These are phyloP conservation scores for Plantago rigida DNA, from an alignment of 305 asterid genomes.

Conservation along the genomic window DNA sequence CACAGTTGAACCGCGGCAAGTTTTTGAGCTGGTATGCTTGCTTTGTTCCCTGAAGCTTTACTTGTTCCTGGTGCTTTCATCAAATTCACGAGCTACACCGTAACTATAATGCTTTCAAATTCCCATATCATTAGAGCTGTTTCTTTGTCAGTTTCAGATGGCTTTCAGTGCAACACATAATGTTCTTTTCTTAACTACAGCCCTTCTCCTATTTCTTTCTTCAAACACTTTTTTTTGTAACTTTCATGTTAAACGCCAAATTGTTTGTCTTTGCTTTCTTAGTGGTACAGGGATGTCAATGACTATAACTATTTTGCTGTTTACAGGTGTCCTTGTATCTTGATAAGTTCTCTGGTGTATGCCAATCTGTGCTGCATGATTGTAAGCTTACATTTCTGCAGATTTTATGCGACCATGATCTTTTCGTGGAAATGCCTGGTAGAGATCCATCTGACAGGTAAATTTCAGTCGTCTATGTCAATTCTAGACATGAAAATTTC, in stretches of 20 bases:
- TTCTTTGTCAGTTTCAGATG: no score
- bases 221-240: not conserved
- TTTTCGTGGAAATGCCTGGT: slow-evolving; percentile 99
- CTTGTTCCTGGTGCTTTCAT: slow-evolving; percentile 8
- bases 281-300: slow-evolving; percentile 4
- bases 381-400: slow-evolving; percentile 95
- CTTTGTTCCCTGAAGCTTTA: slow-evolving; percentile 18
- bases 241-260: slow-evolving; percentile 1
- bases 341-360: slow-evolving; percentile 94
- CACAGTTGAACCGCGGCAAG: slow-evolving; percentile 94
- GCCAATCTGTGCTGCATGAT: slow-evolving; percentile 88
- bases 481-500: slow-evolving; percentile 6
- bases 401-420: slow-evolving; percentile 93
- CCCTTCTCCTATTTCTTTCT: no score
- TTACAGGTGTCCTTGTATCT: slow-evolving; percentile 91
- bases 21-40: slow-evolving; percentile 88
- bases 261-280: slow-evolving; percentile 13
- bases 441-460: slow-evolving; percentile 99
- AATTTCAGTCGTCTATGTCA: slow-evolving; percentile 15
- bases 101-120: no score
- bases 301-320: slow-evolving; percentile 24
- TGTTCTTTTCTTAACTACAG: no score
- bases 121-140: no score
- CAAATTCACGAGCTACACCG: no score
- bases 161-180: no score